phyloP scores from a whole-genome alignment of 176 grass and related monocot genomes.

The Bothriochloa decipiens region DNA sequence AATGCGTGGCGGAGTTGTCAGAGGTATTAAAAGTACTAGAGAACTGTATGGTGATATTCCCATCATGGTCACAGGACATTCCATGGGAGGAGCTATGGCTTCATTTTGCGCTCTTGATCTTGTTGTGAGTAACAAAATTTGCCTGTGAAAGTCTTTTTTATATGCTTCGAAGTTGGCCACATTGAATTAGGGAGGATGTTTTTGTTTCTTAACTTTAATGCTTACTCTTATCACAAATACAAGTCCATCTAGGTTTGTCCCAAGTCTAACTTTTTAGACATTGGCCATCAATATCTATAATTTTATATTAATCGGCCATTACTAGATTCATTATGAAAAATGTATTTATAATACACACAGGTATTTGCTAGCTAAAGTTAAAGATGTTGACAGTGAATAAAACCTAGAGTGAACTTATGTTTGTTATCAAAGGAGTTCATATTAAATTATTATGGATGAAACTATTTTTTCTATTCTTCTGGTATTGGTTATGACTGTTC shows the following conservation, averaged over 20 bases:
- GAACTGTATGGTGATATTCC: slow-evolving; percentile 60
- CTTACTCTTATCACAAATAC: not conserved
- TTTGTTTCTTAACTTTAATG: not conserved
- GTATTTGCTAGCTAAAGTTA: not conserved
- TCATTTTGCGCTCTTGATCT: slow-evolving; percentile 80
- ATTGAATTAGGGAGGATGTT: not conserved
- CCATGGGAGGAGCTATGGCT: slow-evolving; percentile 85
- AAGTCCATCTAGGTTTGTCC: not conserved
- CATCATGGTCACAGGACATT: slow-evolving; percentile 73
- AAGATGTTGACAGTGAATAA: not conserved
- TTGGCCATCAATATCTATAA: not conserved
- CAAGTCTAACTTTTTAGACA: not conserved
- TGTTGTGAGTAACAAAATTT: slow-evolving; percentile 59
- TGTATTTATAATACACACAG: not conserved
- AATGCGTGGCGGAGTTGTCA: slow-evolving; percentile 50
- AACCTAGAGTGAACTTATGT: not conserved
- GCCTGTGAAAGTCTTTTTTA: not conserved
- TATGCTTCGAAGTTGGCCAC: slow-evolving; percentile 18
- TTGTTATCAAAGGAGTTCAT: not conserved
- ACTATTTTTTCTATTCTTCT: not conserved
- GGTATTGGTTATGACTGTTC: slow-evolving; percentile 15
- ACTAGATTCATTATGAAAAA: not conserved
- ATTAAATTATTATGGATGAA: not conserved
- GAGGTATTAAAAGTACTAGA: slow-evolving; percentile 61
- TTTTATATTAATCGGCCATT: not conserved